Evolutionary conservation across 192 early-diverging fungal species (phyloP).

Genomic region (Funneliformis mosseae): DNA sequence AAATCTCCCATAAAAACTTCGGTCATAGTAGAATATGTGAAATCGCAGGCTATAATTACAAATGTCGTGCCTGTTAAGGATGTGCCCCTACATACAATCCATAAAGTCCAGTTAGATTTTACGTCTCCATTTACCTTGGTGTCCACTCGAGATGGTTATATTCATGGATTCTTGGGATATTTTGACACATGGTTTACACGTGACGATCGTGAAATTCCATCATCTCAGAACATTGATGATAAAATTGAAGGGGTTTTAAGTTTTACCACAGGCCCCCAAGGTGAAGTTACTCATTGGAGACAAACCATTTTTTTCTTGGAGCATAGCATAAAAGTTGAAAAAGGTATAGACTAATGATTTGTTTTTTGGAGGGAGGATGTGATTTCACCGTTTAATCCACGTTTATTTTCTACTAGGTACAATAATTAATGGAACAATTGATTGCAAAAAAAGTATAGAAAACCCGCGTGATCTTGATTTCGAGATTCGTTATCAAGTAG

Average conservation of each 20-base stretch:
- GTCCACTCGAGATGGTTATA: conserved; percentile 78
- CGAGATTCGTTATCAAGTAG: conserved; percentile 46
- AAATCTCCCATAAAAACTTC: conserved; percentile 83
- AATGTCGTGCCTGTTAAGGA: conserved; percentile 75
- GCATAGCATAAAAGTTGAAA: conserved; percentile 67
- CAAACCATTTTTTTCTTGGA: conserved; percentile 97
- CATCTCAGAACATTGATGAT: conserved; percentile 33
- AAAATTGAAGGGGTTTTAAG: conserved; percentile 41
- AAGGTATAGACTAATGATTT: conserved; percentile 29
- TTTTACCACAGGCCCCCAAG: conserved; percentile 67
- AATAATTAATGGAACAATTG: conserved; percentile 66
- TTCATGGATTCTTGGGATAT: conserved; percentile 93
- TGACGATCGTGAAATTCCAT: conserved; percentile 5
- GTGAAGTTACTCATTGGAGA: conserved; percentile 98
- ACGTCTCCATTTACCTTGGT: conserved; percentile 78
- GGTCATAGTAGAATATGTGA: conserved; percentile 95
- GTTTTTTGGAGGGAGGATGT: neutral
- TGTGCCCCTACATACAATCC: conserved; percentile 83
- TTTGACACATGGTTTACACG: conserved; percentile 87
- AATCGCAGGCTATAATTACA: conserved; percentile 81
- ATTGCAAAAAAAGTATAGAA: conserved; percentile 66
- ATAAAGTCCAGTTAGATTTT: conserved; percentile 86
- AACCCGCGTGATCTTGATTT: conserved; percentile 93
- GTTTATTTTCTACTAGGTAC: neutral
- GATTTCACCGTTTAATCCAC: neutral